Conservation (phyloP, 2,329 filamentous ascomycete species). For the Hansfordia pulvinata region DNA sequence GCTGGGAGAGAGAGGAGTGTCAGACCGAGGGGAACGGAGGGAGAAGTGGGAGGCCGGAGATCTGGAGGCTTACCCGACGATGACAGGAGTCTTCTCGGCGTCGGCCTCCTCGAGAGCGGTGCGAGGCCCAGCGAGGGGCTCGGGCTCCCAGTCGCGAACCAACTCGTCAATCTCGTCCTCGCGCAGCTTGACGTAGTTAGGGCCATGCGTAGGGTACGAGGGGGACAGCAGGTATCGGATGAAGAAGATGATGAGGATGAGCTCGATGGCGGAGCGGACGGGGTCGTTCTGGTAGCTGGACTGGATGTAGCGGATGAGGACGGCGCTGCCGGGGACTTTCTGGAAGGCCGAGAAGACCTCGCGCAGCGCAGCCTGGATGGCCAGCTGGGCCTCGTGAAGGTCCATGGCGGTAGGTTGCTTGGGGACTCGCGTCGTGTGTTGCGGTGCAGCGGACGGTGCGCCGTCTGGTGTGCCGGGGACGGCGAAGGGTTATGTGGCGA, state of each 20-base stretch:
- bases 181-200: constrained; percentile 76
- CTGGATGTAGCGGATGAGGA: constrained; percentile 87
- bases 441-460: too few species aligned
- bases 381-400: constrained; percentile 43
- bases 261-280: constrained; percentile 81
- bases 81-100: constrained; percentile 71
- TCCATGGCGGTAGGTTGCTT: constrained; percentile 35
- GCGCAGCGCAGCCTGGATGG: constrained; percentile 36
- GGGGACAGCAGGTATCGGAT: constrained; percentile 85
- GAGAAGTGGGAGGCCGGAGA: too few species aligned
- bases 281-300: constrained; percentile 98
- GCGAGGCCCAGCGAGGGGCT: constrained; percentile 68
- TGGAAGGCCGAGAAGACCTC: constrained; percentile 58
- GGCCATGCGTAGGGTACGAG: constrained; percentile 82
- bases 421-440: not conserved
- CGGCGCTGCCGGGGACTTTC: constrained; percentile 83
- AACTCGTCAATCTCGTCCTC: constrained; percentile 97
- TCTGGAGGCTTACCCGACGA: constrained; percentile 76
- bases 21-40: too few species aligned
- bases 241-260: constrained; percentile 89
- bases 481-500: too few species aligned
- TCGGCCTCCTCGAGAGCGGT: constrained; percentile 68
- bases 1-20: constrained; percentile 31
- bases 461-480: too few species aligned
- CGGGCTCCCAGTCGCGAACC: constrained; percentile 91